Percentiles rank a stretch among this genome's conserved stretches.
phyloP scores from a whole-genome alignment of 2,329 filamentous ascomycete genomes.

The Xylariaceae sp. region DNA sequence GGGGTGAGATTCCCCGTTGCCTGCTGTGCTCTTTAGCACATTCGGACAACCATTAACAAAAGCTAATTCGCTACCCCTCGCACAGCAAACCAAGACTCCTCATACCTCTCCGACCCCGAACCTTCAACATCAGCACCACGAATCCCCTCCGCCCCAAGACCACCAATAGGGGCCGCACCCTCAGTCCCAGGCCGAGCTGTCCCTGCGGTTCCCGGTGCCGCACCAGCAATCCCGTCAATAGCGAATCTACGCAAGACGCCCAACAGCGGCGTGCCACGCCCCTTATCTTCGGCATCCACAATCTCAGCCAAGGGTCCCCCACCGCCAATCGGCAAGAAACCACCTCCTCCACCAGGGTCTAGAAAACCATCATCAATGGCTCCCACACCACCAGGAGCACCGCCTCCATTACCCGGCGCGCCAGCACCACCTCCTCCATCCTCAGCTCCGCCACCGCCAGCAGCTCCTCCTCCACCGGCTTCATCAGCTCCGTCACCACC shows the following conservation, averaged over 20 bases:
- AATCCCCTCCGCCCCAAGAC: constrained; percentile 55
- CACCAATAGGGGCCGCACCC: constrained; percentile 57
- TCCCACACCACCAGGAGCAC: constrained; percentile 25
- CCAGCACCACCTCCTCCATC: constrained; percentile 35
- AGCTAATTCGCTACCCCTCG: too few relatives aligned
- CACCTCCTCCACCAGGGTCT: constrained; percentile 57
- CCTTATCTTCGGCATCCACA: constrained; percentile 57
- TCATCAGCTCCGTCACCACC: constrained; percentile 40
- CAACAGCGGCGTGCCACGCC: constrained; percentile 47
- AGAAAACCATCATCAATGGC: constrained; percentile 49
- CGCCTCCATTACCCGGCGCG: constrained; percentile 29
- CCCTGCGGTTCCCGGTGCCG: constrained; percentile 20
- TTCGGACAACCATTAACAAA: constrained; percentile 18
- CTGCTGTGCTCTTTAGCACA: neutral
- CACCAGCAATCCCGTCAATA: constrained; percentile 38
- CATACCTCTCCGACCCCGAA: constrained; percentile 81
- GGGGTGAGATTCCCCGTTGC: constrained; percentile 40
- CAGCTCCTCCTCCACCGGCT: constrained; percentile 42
- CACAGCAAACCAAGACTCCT: constrained; percentile 61
- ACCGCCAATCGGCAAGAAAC: constrained; percentile 74
- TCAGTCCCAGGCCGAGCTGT: constrained; percentile 54
- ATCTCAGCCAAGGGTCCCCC: constrained; percentile 65
- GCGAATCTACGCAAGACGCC: constrained; percentile 58
- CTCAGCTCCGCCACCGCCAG: constrained; percentile 36
- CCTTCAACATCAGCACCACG: constrained; percentile 48